Conservation (phyloP, 1,139 yeast genomes). For the Entelexis paramagnoliae region DNA sequence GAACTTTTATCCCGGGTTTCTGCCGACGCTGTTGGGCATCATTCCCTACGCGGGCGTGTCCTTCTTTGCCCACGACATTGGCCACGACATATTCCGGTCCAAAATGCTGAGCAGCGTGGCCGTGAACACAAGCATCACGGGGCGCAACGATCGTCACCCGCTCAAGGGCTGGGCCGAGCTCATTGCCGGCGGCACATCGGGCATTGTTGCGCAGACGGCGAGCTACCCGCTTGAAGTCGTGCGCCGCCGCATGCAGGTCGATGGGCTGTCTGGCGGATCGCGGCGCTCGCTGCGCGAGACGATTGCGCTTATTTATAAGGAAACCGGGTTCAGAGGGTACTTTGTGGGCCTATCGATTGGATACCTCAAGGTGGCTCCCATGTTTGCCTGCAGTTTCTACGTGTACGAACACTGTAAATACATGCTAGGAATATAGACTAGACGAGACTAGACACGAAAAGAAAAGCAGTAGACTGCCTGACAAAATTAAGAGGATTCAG, state of each 20-base stretch:
- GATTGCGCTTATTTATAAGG: slow-evolving; percentile 41
- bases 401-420: slow-evolving; percentile 82
- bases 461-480: too few species aligned
- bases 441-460: not conserved
- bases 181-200: slow-evolving; percentile 89
- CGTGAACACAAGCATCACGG: slow-evolving; percentile 31
- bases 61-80: slow-evolving; percentile 81
- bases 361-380: slow-evolving; percentile 86
- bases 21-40: slow-evolving; percentile 92
- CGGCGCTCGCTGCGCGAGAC: slow-evolving; percentile 27
- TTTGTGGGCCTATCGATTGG: slow-evolving; percentile 94
- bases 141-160: slow-evolving; percentile 32
- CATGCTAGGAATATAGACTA: slow-evolving; percentile 45
- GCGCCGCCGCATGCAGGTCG: slow-evolving; percentile 92
- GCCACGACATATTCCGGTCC: slow-evolving; percentile 75
- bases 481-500: too few species aligned
- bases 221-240: slow-evolving; percentile 95
- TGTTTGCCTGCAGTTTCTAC: slow-evolving; percentile 93
- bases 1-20: slow-evolving; percentile 87
- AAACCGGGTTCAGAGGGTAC: slow-evolving; percentile 73
- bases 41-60: slow-evolving; percentile 97
- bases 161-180: slow-evolving; percentile 85
- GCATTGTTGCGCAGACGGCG: slow-evolving; percentile 90
- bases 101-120: slow-evolving; percentile 46
- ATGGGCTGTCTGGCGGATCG: slow-evolving; percentile 49